phyloP scores from a whole-genome alignment of 2,329 filamentous ascomycete species.

The Ascosphaera acerosa region DNA sequence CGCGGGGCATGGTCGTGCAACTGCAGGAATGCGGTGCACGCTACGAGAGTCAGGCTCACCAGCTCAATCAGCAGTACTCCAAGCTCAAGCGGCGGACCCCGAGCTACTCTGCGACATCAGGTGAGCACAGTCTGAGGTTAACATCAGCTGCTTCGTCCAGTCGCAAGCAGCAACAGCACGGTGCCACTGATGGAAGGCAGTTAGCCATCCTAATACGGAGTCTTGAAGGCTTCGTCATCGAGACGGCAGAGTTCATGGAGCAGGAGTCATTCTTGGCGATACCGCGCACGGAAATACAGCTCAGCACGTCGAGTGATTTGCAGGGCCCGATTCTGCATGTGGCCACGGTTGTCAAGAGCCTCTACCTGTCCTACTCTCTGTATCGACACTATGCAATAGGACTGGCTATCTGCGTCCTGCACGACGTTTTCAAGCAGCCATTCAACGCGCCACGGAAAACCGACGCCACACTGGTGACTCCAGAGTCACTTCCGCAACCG shows the following conservation, averaged over 20 bases:
- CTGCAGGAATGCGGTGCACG: slow-evolving; percentile 71
- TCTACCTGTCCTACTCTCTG: slow-evolving; percentile 72
- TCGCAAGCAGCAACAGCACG: slow-evolving; percentile 16
- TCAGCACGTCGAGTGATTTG: slow-evolving; percentile 63
- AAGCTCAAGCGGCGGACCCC: slow-evolving; percentile 43
- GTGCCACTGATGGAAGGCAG: slow-evolving; percentile 48
- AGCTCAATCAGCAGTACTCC: slow-evolving; percentile 20
- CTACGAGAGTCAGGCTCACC: slow-evolving; percentile 59
- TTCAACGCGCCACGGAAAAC: slow-evolving; percentile 1
- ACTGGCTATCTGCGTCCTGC: slow-evolving; percentile 52
- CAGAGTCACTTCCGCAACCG: slow-evolving; percentile 5
- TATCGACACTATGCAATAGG: slow-evolving; percentile 81
- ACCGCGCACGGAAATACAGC: slow-evolving; percentile 63
- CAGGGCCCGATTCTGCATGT: slow-evolving; percentile 76
- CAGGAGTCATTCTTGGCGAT: slow-evolving; percentile 64
- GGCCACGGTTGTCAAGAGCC: slow-evolving; percentile 51
- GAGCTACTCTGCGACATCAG: slow-evolving; percentile 40
- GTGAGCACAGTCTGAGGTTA: slow-evolving; percentile 33
- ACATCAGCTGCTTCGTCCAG: slow-evolving; percentile 22
- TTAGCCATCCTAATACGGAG: slow-evolving; percentile 59
- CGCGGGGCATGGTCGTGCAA: slow-evolving; percentile 61
- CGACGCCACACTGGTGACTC: background rate
- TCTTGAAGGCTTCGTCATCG: slow-evolving; percentile 73
- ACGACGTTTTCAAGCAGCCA: slow-evolving; percentile 31
- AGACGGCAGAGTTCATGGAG: slow-evolving; percentile 63